Base-by-base conservation (phyloP, 345 rosid genomes). In the Eucalyptus marginata region DNA sequence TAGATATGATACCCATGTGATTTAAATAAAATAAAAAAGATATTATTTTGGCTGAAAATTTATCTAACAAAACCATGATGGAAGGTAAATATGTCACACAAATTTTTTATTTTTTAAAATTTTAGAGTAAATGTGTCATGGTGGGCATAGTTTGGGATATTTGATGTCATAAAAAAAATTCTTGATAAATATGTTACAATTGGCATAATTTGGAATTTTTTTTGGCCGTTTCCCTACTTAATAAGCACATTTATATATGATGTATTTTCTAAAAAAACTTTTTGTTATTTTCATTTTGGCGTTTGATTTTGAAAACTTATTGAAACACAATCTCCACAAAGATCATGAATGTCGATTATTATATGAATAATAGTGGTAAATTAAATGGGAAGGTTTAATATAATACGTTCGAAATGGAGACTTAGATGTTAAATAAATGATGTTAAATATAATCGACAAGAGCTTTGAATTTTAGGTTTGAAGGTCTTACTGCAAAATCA, bases 261-360 rank as follows among this genome's bases (percentile, higher is more conserved):
- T 29, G 4, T 14, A 0, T n/a, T n/a, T n/a, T 64, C 76, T n/a
- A 8, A 14, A 7, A 4, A 12, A 5, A 12, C 4, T 13, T 64
- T n/a, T n/a, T 66, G 9, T 8, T 8, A 66, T n/a, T 66, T 66
- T 31, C 22, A 15, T 66, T 66, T n/a, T 33, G 36, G 76, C 14
- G 17, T 66, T n/a, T 8, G 10, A 68, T 68, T 4, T 31, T 2
- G 0, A 68, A 68, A 66, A n/a, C 40, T 66, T n/a, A 66, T 31
- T 0, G 10, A 66, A 7, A 66, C 40, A 66, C 40, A 8, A 66
- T 66, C 20, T 66, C 5, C 22, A 7, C 1, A 31, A 1, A n/a
- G 76, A 64, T n/a, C 36, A 0, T 29, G 76, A 64, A 64, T 7
- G 20, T 62, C 1, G 10, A 7, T 66, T 1, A 15, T 66, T 31